A percentile compares a stretch with the other conserved stretches of the same genome.
These are phyloP conservation scores for Fusarium haematococcum DNA, from an alignment of 2,329 filamentous ascomycete species.

Conservation along the genomic window DNA sequence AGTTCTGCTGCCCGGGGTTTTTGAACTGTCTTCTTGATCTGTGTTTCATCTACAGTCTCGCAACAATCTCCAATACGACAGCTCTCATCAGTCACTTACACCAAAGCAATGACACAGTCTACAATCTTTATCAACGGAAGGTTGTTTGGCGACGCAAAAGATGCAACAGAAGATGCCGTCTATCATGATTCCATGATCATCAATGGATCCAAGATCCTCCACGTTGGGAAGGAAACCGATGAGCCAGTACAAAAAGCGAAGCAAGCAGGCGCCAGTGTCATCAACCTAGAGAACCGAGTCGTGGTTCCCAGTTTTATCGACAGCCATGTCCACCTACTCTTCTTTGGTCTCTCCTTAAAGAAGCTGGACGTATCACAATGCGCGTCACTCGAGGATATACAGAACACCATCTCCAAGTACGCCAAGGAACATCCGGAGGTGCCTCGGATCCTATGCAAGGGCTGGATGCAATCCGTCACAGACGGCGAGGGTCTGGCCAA, in stretches of 20 bases:
- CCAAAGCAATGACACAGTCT: neutral
- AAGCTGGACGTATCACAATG: slow-evolving; percentile 59
- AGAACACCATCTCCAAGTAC: slow-evolving; percentile 53
- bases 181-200: slow-evolving; percentile 16
- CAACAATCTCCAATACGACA: neutral
- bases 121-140: neutral
- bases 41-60: neutral
- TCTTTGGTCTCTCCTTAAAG: slow-evolving; percentile 60
- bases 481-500: slow-evolving; percentile 51
- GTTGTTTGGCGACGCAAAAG: slow-evolving; percentile 2
- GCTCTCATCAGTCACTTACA: neutral
- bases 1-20: neutral
- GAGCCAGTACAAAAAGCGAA: slow-evolving; percentile 9
- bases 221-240: slow-evolving; percentile 10
- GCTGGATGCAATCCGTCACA: slow-evolving; percentile 60
- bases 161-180: neutral
- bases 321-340: slow-evolving; percentile 63
- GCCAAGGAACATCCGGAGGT: slow-evolving; percentile 55
- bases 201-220: slow-evolving; percentile 8
- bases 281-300: slow-evolving; percentile 47
- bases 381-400: slow-evolving; percentile 58
- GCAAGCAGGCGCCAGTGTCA: slow-evolving; percentile 7
- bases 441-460: slow-evolving; percentile 58
- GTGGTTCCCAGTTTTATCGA: slow-evolving; percentile 65
- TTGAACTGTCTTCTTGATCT: neutral